Evolutionary conservation across 768 basidiomycete genomes (phyloP).

Genomic region (Russula emetica): DNA sequence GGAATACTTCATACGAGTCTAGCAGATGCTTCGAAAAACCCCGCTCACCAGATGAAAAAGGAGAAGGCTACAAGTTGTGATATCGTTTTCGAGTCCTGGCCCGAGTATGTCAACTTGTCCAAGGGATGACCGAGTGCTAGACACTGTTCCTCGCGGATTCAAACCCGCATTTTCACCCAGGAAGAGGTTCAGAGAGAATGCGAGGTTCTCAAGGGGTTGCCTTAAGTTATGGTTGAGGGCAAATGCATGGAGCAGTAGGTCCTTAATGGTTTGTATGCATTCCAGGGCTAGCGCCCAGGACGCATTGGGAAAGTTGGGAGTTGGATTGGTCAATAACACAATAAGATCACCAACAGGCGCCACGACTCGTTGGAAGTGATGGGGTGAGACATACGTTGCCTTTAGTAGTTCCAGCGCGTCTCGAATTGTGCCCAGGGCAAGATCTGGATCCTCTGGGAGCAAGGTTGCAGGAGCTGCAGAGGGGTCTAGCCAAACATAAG

Average conservation of each 20-base stretch:
- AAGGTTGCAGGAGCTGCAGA: slow-evolving; percentile 53
- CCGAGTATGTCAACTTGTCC: slow-evolving; percentile 28
- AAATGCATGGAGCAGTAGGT: slow-evolving; percentile 22
- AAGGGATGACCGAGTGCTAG: slow-evolving; percentile 20
- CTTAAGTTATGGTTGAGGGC: slow-evolving; percentile 20
- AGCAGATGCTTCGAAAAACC: neutral
- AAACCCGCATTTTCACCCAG: slow-evolving; percentile 21
- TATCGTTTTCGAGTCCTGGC: slow-evolving; percentile 23
- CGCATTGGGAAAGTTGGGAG: slow-evolving; percentile 17
- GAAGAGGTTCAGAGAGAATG: slow-evolving; percentile 25
- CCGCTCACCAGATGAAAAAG: slow-evolving; percentile 26
- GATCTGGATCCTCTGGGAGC: slow-evolving; percentile 45
- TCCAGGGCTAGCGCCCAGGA: slow-evolving; percentile 22
- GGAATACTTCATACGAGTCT: neutral
- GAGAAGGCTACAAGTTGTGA: slow-evolving; percentile 24
- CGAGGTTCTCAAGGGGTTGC: slow-evolving; percentile 25
- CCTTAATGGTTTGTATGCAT: slow-evolving; percentile 27
- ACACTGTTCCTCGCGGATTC: slow-evolving; percentile 16
- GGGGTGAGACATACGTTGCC: slow-evolving; percentile 22
- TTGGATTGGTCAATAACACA: slow-evolving; percentile 15
- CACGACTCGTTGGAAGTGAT: slow-evolving; percentile 23
- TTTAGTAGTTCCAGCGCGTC: slow-evolving; percentile 24
- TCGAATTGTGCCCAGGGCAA: slow-evolving; percentile 47
- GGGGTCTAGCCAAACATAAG: slow-evolving; percentile 55
- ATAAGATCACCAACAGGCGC: slow-evolving; percentile 23